Evolutionary conservation across 805 yeast species (phyloP).

Genomic region (Yarrowia divulgata): DNA sequence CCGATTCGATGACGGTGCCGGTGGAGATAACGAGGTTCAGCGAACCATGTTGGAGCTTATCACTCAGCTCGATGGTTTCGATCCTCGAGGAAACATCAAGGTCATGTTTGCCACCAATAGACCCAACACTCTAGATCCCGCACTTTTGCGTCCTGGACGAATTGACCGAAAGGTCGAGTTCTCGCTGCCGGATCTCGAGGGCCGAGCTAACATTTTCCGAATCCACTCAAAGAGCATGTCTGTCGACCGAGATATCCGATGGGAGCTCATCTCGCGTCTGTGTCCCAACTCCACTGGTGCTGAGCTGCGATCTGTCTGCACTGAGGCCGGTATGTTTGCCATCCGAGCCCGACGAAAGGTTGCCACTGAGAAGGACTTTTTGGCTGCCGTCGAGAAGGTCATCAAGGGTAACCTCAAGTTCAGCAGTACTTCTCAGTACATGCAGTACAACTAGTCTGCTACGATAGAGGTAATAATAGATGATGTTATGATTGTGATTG

Average conservation of each 20-base stretch:
- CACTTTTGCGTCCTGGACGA: slow-evolving; percentile 96
- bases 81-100: slow-evolving; percentile 97
- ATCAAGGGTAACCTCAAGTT: slow-evolving; percentile 98
- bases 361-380: slow-evolving; percentile 96
- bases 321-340: slow-evolving; percentile 99
- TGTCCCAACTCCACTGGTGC: slow-evolving; percentile 99
- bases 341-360: slow-evolving; percentile 98
- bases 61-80: slow-evolving; percentile 97
- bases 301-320: slow-evolving; percentile 96
- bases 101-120: slow-evolving; percentile 99
- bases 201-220: slow-evolving; percentile 96
- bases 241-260: slow-evolving; percentile 94
- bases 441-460: slow-evolving; percentile 86
- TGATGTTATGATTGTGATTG: slow-evolving; percentile 15
- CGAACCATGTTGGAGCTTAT: slow-evolving; percentile 98
- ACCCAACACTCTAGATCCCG: slow-evolving; percentile 98
- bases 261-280: slow-evolving; percentile 97
- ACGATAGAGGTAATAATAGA: slow-evolving; percentile 18
- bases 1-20: slow-evolving; percentile 99
- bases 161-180: slow-evolving; percentile 98
- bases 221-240: slow-evolving; percentile 98
- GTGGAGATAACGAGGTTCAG: slow-evolving; percentile 99
- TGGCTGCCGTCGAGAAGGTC: slow-evolving; percentile 97
- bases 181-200: slow-evolving; percentile 94
- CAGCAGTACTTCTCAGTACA: slow-evolving; percentile 94